These are phyloP conservation scores for Scheffersomyces coipomensis DNA, from an alignment of 805 yeast genomes.

Conservation along the genomic window DNA sequence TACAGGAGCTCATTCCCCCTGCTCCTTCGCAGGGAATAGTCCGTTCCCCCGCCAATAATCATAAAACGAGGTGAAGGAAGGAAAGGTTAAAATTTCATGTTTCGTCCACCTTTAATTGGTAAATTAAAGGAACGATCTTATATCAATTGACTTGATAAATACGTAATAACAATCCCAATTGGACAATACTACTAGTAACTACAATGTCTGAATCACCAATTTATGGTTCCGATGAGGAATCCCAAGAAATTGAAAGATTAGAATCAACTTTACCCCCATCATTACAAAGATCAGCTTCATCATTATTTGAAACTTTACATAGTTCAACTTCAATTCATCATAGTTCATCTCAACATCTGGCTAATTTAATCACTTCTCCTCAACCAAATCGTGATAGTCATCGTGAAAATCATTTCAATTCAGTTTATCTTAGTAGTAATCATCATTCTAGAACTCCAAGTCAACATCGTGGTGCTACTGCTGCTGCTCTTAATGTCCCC, in stretches of 20 bases:
- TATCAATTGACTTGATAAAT: too few species aligned
- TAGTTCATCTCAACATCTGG: not conserved
- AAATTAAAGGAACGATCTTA: too few species aligned
- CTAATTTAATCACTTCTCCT: not conserved
- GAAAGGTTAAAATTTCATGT: too few species aligned
- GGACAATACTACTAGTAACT: too few species aligned
- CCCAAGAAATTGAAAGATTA: slow-evolving; percentile 38
- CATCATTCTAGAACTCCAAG: slow-evolving; percentile 26
- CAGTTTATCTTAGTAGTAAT: slow-evolving; percentile 11
- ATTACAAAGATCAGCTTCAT: slow-evolving; percentile 36
- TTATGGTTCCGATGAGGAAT: slow-evolving; percentile 19
- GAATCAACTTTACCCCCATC: slow-evolving; percentile 42
- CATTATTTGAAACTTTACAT: slow-evolving; percentile 33
- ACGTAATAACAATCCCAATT: too few species aligned
- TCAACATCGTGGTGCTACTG: slow-evolving; percentile 2
- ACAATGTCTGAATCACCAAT: not conserved
- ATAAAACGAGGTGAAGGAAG: too few species aligned
- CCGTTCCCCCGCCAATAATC: too few species aligned
- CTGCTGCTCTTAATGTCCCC: not conserved
- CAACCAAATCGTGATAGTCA: not conserved
- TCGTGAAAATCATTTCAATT: slow-evolving; percentile 15
- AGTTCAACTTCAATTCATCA: slow-evolving; percentile 3
- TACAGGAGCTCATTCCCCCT: too few species aligned
- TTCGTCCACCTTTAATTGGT: too few species aligned
- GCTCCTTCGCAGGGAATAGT: too few species aligned